Base-by-base conservation (phyloP, 1,284 basidiomycete genomes). In the Melampsora larici-populina region DNA sequence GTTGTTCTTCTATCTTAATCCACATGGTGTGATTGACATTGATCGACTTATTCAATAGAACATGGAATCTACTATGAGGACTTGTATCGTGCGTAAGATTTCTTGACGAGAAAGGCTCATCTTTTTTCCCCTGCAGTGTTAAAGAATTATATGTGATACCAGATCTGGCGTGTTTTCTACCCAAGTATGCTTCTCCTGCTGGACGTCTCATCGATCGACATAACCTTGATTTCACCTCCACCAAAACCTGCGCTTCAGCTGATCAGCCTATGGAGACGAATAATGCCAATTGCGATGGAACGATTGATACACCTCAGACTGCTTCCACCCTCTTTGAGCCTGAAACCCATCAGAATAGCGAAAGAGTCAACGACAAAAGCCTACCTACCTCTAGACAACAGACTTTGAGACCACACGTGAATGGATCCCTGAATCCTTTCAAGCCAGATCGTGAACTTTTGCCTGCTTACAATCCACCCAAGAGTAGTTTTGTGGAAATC, bases 81-180 rank as follows among this genome's bases (percentile, higher is more conserved):
- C n/a, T 31, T 68, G 2, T 68, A 68, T n/a, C 66, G 66, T 68
- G 9, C n/a, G 66, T 68, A 48, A 21, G 4, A 31, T 49, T 13
- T 43, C 43, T 43, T 13, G 15, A 43, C 15, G 15, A 43, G 9
- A 43, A 13, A 15, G 15, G 43, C 43, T 15, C 43, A 2, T 15
- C 43, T 43, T 15, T 43, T 43, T 43, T 15, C 15, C 15, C 43
- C 43, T 43, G 15, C 11, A 43, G 43, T 43, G 43, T 43, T 43
- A 15, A 13, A 43, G 43, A 43, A 43, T 43, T 43, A 0, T 43
- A 13, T 15, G 43, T 9, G 43, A 43, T 43, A 36, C n/a, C 33
- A 75, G 73, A 75, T 33, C 73, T 75, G 15, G 65, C 73, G n/a
- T 75, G 73, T 55, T 75, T 43, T 48, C 51, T 75, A 9, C 73